Evolutionary conservation across 78 protist genomes (phyloP), one percentile per base, ranked within the genome.

Genomic region (Cavenderia fasciculata): DNA sequence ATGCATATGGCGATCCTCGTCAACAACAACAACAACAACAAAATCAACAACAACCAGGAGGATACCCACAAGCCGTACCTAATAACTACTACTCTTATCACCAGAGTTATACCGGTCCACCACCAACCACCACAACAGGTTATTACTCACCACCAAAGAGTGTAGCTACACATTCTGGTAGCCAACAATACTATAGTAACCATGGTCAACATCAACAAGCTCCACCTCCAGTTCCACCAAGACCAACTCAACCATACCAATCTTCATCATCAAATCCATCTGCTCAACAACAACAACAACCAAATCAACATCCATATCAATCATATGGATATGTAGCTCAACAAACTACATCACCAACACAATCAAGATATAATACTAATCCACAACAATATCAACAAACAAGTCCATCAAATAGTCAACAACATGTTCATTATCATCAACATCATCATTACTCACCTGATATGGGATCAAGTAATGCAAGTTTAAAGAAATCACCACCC

Each of bases 311-410:
- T 40, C 66, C 40, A 34, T 16, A 73, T 34, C 69, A 56, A 54
- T 38, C 19, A 29, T 23, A 23, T 21, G 51, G n/a, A 73, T 23
- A 72, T 43, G 31, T 52, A 18, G 27, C 29, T 43, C 10, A 66
- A 8, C 52, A 66, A 12, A 49, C 12, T 49, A 14, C 27, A 49
- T 18, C 12, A 12, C 54, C 54, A 49, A 49, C 27, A 38, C 52
- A 66, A 10, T 27, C 29, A 47, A 2, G 40, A 18, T 56, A 61
- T 59, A 2, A 59, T 5, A 27, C 29, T 59, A 25, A 21, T 25
- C 86, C 52, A 79, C 88, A 63, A 79, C 44, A 79, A 51, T 62
- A 1, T 25, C 75, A 69, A 69, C 75, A 19, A 66, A 4, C 8
- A 40, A 44, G 5, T 41, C 54, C 31, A 66, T 44, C 33, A 25